phyloP scores from a whole-genome alignment of 2,329 filamentous ascomycete species.

The Dactylellina parvicollis region DNA sequence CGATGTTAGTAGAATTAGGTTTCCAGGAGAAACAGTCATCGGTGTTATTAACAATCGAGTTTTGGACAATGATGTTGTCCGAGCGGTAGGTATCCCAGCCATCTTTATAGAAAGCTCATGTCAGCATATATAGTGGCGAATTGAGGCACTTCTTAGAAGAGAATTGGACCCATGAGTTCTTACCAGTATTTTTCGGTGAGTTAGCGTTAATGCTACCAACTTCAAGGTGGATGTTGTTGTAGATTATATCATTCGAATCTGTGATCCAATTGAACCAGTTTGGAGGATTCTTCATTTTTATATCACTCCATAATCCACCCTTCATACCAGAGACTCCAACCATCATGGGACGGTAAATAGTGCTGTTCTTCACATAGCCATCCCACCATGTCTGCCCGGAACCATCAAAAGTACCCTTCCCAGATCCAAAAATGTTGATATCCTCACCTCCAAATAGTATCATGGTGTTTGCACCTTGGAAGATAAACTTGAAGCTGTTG shows the following conservation, averaged over 20 bases:
- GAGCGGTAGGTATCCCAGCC: constrained; percentile 73
- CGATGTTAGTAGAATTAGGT: constrained; percentile 74
- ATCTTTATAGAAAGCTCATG: constrained; percentile 61
- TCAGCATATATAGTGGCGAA: not conserved
- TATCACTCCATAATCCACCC: constrained; percentile 68
- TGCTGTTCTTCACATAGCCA: constrained; percentile 68
- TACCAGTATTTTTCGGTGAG: constrained; percentile 69
- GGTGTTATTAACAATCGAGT: constrained; percentile 72
- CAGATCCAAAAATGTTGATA: constrained; percentile 75
- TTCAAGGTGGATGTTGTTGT: constrained; percentile 71
- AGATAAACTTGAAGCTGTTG: constrained; percentile 33
- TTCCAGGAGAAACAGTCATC: constrained; percentile 79
- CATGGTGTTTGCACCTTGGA: constrained; percentile 74
- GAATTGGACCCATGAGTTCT: too few relatives aligned
- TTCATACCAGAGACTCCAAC: constrained; percentile 69
- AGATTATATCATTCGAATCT: constrained; percentile 72
- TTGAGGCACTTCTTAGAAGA: too few relatives aligned
- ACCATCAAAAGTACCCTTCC: constrained; percentile 68
- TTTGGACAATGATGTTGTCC: constrained; percentile 72
- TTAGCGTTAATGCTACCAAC: constrained; percentile 67
- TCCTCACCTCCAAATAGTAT: constrained; percentile 73
- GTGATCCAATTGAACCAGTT: constrained; percentile 75
- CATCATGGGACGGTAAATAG: constrained; percentile 70
- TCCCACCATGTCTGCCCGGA: constrained; percentile 74
- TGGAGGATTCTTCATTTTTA: constrained; percentile 70